Base-by-base conservation (phyloP, 768 basidiomycete species). In the Mycena venus region DNA sequence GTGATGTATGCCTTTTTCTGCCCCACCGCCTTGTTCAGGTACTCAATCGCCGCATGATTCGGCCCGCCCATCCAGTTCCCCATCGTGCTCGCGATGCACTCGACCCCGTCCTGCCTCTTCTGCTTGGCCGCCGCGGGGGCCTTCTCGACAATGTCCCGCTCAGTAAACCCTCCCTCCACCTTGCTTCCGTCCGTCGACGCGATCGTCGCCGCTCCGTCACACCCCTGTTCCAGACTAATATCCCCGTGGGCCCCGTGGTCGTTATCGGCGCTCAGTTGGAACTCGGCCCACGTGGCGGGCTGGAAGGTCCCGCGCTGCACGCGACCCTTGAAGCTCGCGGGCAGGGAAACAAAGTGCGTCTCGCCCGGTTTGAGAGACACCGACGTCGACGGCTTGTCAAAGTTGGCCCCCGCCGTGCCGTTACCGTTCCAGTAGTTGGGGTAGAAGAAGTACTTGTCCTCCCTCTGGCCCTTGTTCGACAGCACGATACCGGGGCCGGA, bases 231-330 rank as follows among this genome's bases (percentile, higher is more conserved):
- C 21, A 61, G 60, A 32, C 60, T 61, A 25, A 61, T 61, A 21
- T 61, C 60, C n/a, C 60, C 60, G 38, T 61, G 60, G 31, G 60
- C 60, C 7, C 36, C 60, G 60, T 61, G 60, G 60, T 61, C 60
- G 25, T 61, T 61, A n/a, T 9, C n/a, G 34, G 60, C 60, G 25
- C 60, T 61, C 36, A 61, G 60, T 32, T 61, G 60, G 60, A 61
- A 61, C 60, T 61, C 60, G 60, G 34, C 60, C 60, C 60, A 61
- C 60, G 60, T 42, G 19, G 60, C 60, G 19, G 60, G 60, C 60
- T 61, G 60, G 2, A 61, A 32, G 34, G 60, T 61, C 38, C 60
- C 60, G 31, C 60, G 31, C 60, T 61, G 60, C 60, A 61, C 60
- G 23, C 60, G 60, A 38, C 60, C 60, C 38, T 61, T 61, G 60